Evolutionary conservation across 768 basidiomycete genomes (phyloP), one percentile per base, ranked within the genome.

Genomic region (Agaricus blazei): DNA sequence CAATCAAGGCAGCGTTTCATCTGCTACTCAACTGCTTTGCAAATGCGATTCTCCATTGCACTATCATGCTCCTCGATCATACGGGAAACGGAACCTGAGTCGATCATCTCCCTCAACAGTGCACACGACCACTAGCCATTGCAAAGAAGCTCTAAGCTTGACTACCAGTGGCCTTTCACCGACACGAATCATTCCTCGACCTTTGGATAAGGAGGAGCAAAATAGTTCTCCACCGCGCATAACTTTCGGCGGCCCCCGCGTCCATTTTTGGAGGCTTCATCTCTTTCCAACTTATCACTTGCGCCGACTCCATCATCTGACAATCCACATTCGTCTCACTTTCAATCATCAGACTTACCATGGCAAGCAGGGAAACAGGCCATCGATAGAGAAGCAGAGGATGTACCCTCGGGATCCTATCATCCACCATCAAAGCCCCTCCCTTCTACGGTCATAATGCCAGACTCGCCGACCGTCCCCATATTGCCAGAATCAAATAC

Each of bases 221-320:
- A 27, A 36, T 2, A 15, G 19, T 14, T 15, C 4, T 19, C 34
- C 0, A 9, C 11, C 6, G 19, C 40, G 5, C 4, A 19, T 9
- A 28, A 31, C 9, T 31, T 23, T 15, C 38, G n/a, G 14, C 23
- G 44, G 3, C 11, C 19, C n/a, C 54, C 29, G 23, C 54, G 46
- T 38, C 54, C 54, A 6, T 56, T 9, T 6, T 56, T 42, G 14
- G 54, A 41, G 12, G 48, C 54, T 23, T 42, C 40, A 5, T 49
- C 54, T 14, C 49, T 50, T 38, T 43, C 48, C 29, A 50, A 41
- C 19, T 50, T 49, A n/a, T 56, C 48, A 24, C 42, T 29, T n/a
- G 54, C 40, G 31, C 54, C 54, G 4, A 56, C 40, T 24, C 54
- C 54, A 34, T 31, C 34, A 27, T 48, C 47, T 8, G 41, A 49